phyloP scores from a whole-genome alignment of 2,329 filamentous ascomycete genomes.

The Drechslerella coelobrocha region DNA sequence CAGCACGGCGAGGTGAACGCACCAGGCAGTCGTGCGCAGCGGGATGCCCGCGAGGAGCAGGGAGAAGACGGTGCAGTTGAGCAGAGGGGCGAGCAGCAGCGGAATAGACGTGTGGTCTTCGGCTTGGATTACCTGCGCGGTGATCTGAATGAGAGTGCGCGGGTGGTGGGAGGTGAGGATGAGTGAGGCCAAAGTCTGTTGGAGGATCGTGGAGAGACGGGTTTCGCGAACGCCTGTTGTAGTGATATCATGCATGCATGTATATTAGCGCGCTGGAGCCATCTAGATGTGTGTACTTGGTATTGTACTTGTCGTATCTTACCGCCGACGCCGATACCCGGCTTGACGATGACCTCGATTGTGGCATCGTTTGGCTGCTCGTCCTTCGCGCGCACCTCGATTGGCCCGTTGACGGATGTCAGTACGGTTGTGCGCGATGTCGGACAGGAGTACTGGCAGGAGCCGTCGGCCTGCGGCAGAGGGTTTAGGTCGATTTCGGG shows the following conservation, averaged over 20 bases:
- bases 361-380: conserved; percentile 90
- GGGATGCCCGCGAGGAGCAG: conserved; percentile 84
- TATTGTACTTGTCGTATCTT: conserved; percentile 57
- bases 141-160: conserved; percentile 78
- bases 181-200: conserved; percentile 74
- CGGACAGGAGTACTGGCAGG: conserved; percentile 68
- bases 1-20: conserved; percentile 69
- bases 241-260: too few relatives aligned
- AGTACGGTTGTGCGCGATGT: conserved; percentile 76
- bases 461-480: conserved; percentile 77
- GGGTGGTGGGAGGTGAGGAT: conserved; percentile 78
- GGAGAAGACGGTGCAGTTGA: conserved; percentile 79
- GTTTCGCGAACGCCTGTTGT: conserved; percentile 71
- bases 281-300: conserved; percentile 16
- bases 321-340: conserved; percentile 83
- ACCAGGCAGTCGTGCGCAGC: conserved; percentile 73
- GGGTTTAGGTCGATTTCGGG: conserved; percentile 43
- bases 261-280: conserved; percentile 39
- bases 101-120: conserved; percentile 73
- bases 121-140: conserved; percentile 75
- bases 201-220: conserved; percentile 79
- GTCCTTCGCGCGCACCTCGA: conserved; percentile 87
- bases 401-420: conserved; percentile 86
- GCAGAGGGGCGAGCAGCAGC: conserved; percentile 74
- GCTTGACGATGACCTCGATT: conserved; percentile 87